phyloP scores from a whole-genome alignment of 75 land plant genomes.

The Sequoia sempervirens region DNA sequence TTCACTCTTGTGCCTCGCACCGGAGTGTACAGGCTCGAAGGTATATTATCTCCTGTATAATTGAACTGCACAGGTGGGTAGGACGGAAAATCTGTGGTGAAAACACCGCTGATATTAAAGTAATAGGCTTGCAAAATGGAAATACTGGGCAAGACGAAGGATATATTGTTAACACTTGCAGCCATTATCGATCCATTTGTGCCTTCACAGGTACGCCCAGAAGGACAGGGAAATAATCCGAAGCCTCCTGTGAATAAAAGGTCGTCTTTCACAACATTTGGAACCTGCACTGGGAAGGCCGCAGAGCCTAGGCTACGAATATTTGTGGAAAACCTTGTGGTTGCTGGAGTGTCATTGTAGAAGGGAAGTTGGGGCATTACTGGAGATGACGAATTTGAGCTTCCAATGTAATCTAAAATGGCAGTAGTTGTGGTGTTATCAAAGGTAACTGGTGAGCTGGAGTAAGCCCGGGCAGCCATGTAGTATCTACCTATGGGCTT shows the following conservation, averaged over 20 bases:
- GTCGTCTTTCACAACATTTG: background rate
- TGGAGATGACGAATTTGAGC: background rate
- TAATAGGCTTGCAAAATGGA: constrained; percentile 15
- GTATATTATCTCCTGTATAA: background rate
- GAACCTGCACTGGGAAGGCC: constrained; percentile 1
- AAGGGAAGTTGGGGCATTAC: background rate
- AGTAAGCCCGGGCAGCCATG: constrained; percentile 15
- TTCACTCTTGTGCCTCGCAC: background rate
- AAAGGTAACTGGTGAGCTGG: background rate
- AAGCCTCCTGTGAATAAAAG: constrained; percentile 4
- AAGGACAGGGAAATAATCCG: background rate
- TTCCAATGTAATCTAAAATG: background rate
- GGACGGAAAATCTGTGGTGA: constrained; percentile 15
- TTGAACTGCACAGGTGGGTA: background rate
- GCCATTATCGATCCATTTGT: background rate
- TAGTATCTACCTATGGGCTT: constrained; percentile 13
- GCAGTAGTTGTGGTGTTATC: background rate
- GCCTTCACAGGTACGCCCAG: background rate
- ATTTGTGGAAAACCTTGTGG: background rate
- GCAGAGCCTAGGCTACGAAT: background rate
- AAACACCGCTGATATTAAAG: constrained; percentile 6
- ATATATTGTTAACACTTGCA: background rate
- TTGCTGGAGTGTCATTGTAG: background rate
- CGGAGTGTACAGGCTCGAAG: background rate
- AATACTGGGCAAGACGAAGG: background rate